Base-by-base conservation (phyloP, 1,284 basidiomycete species). In the Paramarasmius palmivorus region DNA sequence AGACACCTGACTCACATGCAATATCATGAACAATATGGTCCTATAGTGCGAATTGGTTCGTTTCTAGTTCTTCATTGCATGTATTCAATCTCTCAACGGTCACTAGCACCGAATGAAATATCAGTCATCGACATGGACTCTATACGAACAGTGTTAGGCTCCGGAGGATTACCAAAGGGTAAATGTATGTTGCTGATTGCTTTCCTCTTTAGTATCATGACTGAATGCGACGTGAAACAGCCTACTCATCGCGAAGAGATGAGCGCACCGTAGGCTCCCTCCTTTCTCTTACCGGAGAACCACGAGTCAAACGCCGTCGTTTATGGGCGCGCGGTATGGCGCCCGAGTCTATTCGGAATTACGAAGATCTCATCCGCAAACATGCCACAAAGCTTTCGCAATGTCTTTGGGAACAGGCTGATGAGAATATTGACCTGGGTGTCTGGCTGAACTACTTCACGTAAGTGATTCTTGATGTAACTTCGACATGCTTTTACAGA, bases 271-370 rank as follows among this genome's bases (percentile, higher is more conserved):
- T 57, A 7, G 57, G 56, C 6, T 60, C 53, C 19, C 55, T 65
- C 3, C 42, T 65, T 4, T 34, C 50, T 32, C 54, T 62, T 22
- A 55, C 63, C n/a, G 67, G 68, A 4, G 63, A 67, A 12, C 61
- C 73, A 10, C 83, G 85, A 53, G 64, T 75, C 0, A 70, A 72
- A 17, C 73, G 80, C 14, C 73, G 83, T 22, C 73, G 73, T 48
- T 69, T 75, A 4, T 86, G 84, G 83, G 75, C 75, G 34, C 72
- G 73, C 20, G 83, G 73, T 0, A 77, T 85, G 62, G 75, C 69
- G 39, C 63, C 72, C 0, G 61, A 68, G 3, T 71, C 81, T 4
- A 53, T 84, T 2, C 75, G 74, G 53, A 73, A 74, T 8, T 85
- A 85, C 60, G 74, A 81, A 57, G 63, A 61, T 0, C 70, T 79